These are phyloP conservation scores for Zizania palustris DNA, from an alignment of 202 grass and related monocot genomes.

Conservation along the genomic window DNA sequence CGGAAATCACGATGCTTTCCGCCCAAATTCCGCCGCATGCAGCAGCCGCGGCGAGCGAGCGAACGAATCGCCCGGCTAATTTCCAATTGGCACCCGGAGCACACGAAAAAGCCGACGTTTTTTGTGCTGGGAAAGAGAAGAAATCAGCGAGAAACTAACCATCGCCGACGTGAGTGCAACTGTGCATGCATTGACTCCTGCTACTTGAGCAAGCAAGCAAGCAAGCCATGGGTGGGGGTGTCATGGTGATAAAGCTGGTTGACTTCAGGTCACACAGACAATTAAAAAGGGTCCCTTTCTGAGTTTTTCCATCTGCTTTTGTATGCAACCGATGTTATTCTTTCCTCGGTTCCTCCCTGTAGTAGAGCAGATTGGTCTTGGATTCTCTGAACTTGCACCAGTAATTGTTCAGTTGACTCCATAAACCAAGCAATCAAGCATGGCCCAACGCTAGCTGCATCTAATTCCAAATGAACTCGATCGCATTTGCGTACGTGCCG, in stretches of 20 bases:
- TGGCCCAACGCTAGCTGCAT: no score
- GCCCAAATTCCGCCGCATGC: not conserved
- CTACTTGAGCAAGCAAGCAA: not conserved
- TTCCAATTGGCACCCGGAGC: not conserved
- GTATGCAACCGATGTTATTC: not conserved
- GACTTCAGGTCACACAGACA: slow-evolving; percentile 3
- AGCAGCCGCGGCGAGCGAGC: slow-evolving; percentile 7
- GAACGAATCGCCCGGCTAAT: not conserved
- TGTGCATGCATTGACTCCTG: not conserved
- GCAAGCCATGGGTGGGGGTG: not conserved
- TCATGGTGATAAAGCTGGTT: not conserved
- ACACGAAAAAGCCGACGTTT: not conserved
- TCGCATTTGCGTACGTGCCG: no score
- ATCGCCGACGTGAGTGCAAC: not conserved
- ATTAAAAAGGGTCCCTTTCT: not conserved
- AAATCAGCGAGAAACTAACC: no score
- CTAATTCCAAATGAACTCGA: no score
- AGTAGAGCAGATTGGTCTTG: not conserved
- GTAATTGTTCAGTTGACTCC: slow-evolving; percentile 35
- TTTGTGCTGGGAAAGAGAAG: not conserved
- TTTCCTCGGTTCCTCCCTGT: not conserved
- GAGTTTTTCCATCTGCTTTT: not conserved
- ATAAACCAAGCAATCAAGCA: not conserved
- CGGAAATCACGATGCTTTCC: slow-evolving; percentile 12
- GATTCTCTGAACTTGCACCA: not conserved